Percentiles rank a stretch among this genome's conserved stretches.
These are phyloP conservation scores for Cordyceps cicadae DNA, from an alignment of 2,329 filamentous ascomycete genomes.

Conservation along the genomic window DNA sequence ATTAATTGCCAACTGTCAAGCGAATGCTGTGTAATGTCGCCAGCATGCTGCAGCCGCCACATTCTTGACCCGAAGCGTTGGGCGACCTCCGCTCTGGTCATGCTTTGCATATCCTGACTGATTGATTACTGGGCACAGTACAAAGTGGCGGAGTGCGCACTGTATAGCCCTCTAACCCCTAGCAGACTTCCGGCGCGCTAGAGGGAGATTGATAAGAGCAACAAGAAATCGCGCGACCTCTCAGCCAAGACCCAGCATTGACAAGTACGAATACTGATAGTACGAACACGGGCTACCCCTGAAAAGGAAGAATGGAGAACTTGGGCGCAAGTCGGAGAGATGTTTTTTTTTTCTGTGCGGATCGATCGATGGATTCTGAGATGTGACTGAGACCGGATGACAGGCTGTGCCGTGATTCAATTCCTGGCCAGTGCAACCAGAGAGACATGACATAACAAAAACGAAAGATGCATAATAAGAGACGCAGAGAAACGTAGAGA, in stretches of 20 bases:
- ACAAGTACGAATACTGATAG: no score
- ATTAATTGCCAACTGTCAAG: neutral
- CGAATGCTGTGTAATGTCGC: no score
- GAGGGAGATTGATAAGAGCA: slow-evolving; percentile 8
- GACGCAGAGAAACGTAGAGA: neutral
- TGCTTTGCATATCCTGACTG: slow-evolving; percentile 9
- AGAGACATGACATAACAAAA: neutral
- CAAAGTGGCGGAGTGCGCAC: neutral
- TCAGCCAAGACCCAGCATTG: neutral
- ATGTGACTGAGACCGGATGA: neutral
- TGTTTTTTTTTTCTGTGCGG: neutral
- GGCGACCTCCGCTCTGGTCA: neutral
- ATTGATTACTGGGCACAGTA: slow-evolving; percentile 4
- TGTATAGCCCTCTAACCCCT: neutral
- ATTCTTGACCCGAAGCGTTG: neutral
- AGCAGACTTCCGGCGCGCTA: neutral
- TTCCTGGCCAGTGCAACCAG: neutral
- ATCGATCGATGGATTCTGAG: neutral
- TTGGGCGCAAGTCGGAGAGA: neutral
- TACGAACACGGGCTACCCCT: neutral
- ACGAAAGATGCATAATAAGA: neutral
- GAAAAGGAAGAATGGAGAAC: neutral
- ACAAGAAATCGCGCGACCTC: slow-evolving; percentile 3
- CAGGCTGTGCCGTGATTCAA: neutral
- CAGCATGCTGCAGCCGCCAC: no score